phyloP scores from a whole-genome alignment of 441 rosid species.

The Euphorbia celastroides region DNA sequence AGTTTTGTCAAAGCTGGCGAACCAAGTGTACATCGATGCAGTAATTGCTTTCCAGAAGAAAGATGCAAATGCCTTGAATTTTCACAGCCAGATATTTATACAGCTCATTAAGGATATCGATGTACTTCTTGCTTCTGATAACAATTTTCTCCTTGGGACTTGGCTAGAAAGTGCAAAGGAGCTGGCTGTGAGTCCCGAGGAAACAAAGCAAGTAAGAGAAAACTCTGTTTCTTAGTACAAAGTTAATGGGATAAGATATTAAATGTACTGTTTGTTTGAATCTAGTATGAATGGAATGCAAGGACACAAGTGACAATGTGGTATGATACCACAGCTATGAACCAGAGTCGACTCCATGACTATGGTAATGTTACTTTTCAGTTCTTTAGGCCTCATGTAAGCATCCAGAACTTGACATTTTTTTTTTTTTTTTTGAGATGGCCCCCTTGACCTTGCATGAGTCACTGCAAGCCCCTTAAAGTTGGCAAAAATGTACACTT shows the following conservation, averaged over 20 bases:
- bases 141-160: slow-evolving; percentile 79
- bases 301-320: slow-evolving; percentile 97
- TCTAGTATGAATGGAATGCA: slow-evolving; percentile 89
- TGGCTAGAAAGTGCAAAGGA: slow-evolving; percentile 87
- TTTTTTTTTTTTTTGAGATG: no score
- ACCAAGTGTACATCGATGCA: slow-evolving; percentile 68
- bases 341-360: slow-evolving; percentile 89
- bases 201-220: slow-evolving; percentile 59
- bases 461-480: no score
- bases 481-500: no score
- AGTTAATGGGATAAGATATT: no score
- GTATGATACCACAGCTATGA: slow-evolving; percentile 57
- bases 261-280: slow-evolving; percentile 8
- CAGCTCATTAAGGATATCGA: slow-evolving; percentile 75
- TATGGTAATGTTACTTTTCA: slow-evolving; percentile 45
- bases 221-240: no score
- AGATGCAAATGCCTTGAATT: slow-evolving; percentile 44
- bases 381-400: no score
- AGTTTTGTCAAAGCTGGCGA: slow-evolving; percentile 89
- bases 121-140: slow-evolving; percentile 72
- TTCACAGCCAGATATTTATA: slow-evolving; percentile 46
- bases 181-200: slow-evolving; percentile 50
- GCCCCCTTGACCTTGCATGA: no score
- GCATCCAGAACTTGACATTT: no score
- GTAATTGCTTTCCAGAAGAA: slow-evolving; percentile 51